Base-by-base conservation (phyloP, 2,329 filamentous ascomycete species). In the Phoma sp. region DNA sequence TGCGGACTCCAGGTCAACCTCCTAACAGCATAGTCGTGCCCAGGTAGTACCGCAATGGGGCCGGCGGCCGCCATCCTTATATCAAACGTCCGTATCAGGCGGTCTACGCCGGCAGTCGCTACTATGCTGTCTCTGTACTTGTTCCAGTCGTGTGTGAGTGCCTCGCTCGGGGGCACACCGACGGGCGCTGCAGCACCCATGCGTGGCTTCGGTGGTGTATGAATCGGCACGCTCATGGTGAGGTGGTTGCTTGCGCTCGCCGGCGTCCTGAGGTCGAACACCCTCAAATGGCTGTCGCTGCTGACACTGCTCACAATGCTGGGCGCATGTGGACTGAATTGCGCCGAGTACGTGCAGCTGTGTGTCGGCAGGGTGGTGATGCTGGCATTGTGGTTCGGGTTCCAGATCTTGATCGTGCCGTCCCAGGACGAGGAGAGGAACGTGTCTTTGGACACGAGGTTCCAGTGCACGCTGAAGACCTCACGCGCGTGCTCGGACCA, bases 61-160 rank as follows among this genome's bases (percentile, higher is more conserved):
- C 92, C 92, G 5, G 82, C 85, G 5, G 82, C 78, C 1, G 91
- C 89, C 66, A 87, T 89, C 36, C 95, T 84, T 38, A 97, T 88
- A 74, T 99, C 95, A 68, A 98, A 98, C 0, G 90, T 95, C 40
- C 95, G 87, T 56, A 99, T 88, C 15, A 89, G 79, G 47, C 90
- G 85, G 74, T 99, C 95, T 3, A 98, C 95, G 48, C 95, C 93
- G 1, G 87, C 95, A 0, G 92, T 92, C 0, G 95, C 95, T 48
- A 99, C 80, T 21, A 97, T 81, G 0, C 87, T 89, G 62, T 92
- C 87, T 32, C 90, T 85, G 77, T 99, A 99, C 77, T 99, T 99
- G 79, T 99, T 99, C 95, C 95, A 99, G 76, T 99, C 95, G 76
- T 98, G 95, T 0, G 93, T 96, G 26, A 99, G 83, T 30, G 91